These are phyloP conservation scores for Epichloe festucae DNA, from an alignment of 2,329 filamentous ascomycete genomes.

Conservation along the genomic window DNA sequence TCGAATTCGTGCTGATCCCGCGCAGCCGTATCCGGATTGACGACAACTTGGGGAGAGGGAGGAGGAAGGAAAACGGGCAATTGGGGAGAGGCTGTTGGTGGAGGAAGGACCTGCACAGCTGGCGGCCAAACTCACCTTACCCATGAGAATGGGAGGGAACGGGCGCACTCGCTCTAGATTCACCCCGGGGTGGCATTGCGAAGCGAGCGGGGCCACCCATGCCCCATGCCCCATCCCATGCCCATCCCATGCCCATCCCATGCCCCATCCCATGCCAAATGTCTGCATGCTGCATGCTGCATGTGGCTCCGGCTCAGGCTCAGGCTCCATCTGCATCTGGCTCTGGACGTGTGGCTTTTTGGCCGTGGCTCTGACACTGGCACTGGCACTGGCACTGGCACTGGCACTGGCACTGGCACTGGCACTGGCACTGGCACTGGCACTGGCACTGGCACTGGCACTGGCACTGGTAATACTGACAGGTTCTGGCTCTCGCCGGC, in stretches of 20 bases:
- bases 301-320: constrained; percentile 1
- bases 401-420: background rate
- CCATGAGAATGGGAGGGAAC: constrained; percentile 27
- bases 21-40: constrained; percentile 19
- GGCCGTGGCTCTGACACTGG: background rate
- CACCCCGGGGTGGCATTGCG: constrained; percentile 15
- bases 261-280: constrained; percentile 4
- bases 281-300: constrained; percentile 1
- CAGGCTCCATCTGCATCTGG: background rate
- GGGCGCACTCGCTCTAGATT: constrained; percentile 16
- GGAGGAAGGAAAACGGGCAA: constrained; percentile 22
- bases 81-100: constrained; percentile 26
- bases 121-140: constrained; percentile 29
- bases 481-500: background rate
- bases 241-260: constrained; percentile 6
- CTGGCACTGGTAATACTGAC: background rate
- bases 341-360: background rate
- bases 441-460: too few species aligned
- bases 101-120: constrained; percentile 27
- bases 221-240: constrained; percentile 3
- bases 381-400: background rate
- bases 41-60: constrained; percentile 21
- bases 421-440: background rate
- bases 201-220: constrained; percentile 16
- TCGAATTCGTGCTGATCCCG: constrained; percentile 12